Evolutionary conservation across 2,329 filamentous ascomycete species (phyloP).

Genomic region (Cercospora sojina): DNA sequence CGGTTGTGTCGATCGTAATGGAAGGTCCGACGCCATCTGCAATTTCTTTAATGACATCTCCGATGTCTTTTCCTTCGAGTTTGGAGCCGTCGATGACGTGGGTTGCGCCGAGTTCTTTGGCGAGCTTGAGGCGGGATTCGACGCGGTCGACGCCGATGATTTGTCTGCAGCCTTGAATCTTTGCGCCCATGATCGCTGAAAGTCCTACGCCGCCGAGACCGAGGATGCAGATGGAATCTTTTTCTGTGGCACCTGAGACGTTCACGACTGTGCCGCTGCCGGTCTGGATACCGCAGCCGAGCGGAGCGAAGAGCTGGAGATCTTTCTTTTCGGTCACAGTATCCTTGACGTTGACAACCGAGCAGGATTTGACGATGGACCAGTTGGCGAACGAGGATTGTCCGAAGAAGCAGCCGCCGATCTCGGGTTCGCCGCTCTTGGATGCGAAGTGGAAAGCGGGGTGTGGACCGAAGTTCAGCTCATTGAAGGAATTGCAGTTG

Average conservation of each 20-base stretch:
- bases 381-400: constrained; percentile 48
- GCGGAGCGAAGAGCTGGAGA: constrained; percentile 46
- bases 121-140: constrained; percentile 40
- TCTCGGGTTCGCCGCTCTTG: constrained; percentile 31
- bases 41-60: constrained; percentile 39
- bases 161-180: constrained; percentile 42
- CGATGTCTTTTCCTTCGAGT: constrained; percentile 38
- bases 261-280: constrained; percentile 46
- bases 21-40: constrained; percentile 45
- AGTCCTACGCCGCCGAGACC: constrained; percentile 51
- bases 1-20: constrained; percentile 54
- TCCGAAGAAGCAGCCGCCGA: constrained; percentile 50
- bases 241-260: constrained; percentile 40
- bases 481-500: constrained; percentile 52
- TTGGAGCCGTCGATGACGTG: constrained; percentile 41
- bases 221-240: constrained; percentile 45
- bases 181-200: constrained; percentile 51
- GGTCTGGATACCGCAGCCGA: constrained; percentile 51
- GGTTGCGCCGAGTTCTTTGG: constrained; percentile 45
- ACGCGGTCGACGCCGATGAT: constrained; percentile 48
- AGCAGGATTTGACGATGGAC: constrained; percentile 43
- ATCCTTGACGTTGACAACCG: constrained; percentile 45
- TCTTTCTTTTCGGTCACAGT: constrained; percentile 42
- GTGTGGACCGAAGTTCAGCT: constrained; percentile 45
- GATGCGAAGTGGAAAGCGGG: constrained; percentile 31